phyloP scores from a whole-genome alignment of 2,329 filamentous ascomycete genomes.

The Parastagonospora nodorum region DNA sequence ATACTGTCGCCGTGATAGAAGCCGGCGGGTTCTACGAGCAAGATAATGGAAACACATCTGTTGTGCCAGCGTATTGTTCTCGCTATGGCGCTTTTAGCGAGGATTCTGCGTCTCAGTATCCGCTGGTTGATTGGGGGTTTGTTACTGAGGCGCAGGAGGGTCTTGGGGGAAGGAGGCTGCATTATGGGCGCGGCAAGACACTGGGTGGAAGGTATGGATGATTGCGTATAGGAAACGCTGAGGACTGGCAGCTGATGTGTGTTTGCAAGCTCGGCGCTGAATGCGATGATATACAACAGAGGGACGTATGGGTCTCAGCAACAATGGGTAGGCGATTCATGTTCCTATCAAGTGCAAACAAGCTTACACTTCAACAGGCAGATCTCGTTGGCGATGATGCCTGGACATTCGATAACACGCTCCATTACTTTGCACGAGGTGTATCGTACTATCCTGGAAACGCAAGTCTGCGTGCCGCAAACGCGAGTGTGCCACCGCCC shows the following conservation, averaged over 20 bases:
- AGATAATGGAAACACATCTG: slow-evolving; percentile 24
- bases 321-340: background rate
- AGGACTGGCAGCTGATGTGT: too few relatives aligned
- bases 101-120: slow-evolving; percentile 21
- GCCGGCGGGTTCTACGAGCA: slow-evolving; percentile 36
- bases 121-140: slow-evolving; percentile 33
- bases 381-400: background rate
- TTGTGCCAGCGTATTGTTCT: slow-evolving; percentile 21
- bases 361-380: background rate
- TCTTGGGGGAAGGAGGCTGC: slow-evolving; percentile 8
- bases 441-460: background rate
- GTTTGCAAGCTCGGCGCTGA: slow-evolving; percentile 7
- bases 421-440: background rate
- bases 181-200: slow-evolving; percentile 26
- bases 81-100: slow-evolving; percentile 14
- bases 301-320: background rate
- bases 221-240: too few relatives aligned
- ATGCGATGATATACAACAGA: background rate
- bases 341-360: background rate
- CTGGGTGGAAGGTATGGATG: slow-evolving; percentile 14
- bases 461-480: background rate
- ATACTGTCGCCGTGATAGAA: slow-evolving; percentile 32
- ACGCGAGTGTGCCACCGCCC: background rate
- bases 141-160: slow-evolving; percentile 24
- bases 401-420: background rate